phyloP scores from a whole-genome alignment of 2,329 filamentous ascomycete genomes.

The Exserohilum rostratum region DNA sequence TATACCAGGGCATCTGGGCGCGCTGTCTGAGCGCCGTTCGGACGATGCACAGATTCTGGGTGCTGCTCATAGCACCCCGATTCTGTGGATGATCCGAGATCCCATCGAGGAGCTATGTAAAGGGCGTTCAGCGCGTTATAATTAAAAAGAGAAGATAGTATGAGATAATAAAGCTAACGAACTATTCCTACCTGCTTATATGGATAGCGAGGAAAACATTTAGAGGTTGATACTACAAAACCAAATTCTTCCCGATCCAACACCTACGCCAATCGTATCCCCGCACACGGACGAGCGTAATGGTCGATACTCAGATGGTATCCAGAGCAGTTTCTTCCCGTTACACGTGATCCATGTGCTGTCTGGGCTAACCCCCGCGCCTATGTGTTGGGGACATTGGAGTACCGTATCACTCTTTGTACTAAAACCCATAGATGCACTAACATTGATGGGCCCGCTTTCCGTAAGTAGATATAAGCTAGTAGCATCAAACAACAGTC shows the following conservation, averaged over 20 bases:
- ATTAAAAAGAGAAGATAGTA: too few species aligned
- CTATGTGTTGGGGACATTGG: slow-evolving; percentile 14
- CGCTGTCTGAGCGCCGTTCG: too few species aligned
- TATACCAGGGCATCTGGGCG: too few species aligned
- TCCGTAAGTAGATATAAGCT: slow-evolving; percentile 26
- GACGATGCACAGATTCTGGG: too few species aligned
- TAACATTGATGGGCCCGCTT: slow-evolving; percentile 21
- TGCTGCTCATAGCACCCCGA: too few species aligned
- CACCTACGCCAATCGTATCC: slow-evolving; percentile 20
- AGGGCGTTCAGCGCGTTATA: too few species aligned
- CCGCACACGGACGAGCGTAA: slow-evolving; percentile 22
- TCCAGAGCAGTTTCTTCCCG: slow-evolving; percentile 24
- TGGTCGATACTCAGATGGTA: slow-evolving; percentile 31
- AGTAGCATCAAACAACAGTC: slow-evolving; percentile 26
- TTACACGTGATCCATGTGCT: slow-evolving; percentile 26
- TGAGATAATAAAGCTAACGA: too few species aligned
- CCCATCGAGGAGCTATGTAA: too few species aligned
- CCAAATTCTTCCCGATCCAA: too few species aligned
- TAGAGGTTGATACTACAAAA: slow-evolving; percentile 15
- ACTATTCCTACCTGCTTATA: too few species aligned
- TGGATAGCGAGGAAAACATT: too few species aligned
- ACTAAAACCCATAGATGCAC: background rate
- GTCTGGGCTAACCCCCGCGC: slow-evolving; percentile 18
- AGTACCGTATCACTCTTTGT: background rate
- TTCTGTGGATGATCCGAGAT: too few species aligned